These are phyloP conservation scores for Monosporozyma yasuniensis DNA, from an alignment of 805 yeast species.

Conservation along the genomic window DNA sequence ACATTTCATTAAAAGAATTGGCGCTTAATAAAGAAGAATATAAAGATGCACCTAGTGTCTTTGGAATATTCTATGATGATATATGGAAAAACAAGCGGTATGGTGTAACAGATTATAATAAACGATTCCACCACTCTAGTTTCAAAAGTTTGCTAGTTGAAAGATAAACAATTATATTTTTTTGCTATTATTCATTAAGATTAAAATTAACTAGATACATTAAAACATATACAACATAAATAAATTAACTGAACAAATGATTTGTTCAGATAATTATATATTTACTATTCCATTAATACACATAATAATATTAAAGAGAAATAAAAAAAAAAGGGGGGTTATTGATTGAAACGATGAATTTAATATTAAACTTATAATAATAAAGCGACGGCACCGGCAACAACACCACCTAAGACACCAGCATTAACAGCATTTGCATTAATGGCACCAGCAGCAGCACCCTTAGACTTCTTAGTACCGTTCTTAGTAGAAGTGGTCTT, in stretches of 20 bases:
- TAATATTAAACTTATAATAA: slow-evolving; percentile 10
- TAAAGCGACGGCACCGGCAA: slow-evolving; percentile 26
- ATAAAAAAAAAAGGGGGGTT: background rate
- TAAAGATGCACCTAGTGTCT: slow-evolving; percentile 26
- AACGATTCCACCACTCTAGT: slow-evolving; percentile 7
- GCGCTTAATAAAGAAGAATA: slow-evolving; percentile 14
- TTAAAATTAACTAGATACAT: background rate
- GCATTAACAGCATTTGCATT: slow-evolving; percentile 15
- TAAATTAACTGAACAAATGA: background rate
- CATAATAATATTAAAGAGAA: background rate
- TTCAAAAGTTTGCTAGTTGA: slow-evolving; percentile 7
- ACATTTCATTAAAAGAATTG: slow-evolving; percentile 21
- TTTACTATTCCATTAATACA: background rate
- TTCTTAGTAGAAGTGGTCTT: slow-evolving; percentile 4
- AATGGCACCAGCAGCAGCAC: slow-evolving; percentile 13
- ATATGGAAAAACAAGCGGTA: slow-evolving; percentile 11
- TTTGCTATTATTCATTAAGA: background rate
- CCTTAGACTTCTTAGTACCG: slow-evolving; percentile 7
- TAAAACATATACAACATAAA: background rate
- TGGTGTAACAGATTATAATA: background rate
- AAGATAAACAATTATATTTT: background rate
- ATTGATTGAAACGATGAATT: background rate
- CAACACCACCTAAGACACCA: slow-evolving; percentile 22
- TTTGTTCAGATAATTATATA: background rate
- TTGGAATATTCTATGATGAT: slow-evolving; percentile 28